Base-by-base conservation (phyloP, 768 basidiomycete genomes). In the Lactarius quietus region DNA sequence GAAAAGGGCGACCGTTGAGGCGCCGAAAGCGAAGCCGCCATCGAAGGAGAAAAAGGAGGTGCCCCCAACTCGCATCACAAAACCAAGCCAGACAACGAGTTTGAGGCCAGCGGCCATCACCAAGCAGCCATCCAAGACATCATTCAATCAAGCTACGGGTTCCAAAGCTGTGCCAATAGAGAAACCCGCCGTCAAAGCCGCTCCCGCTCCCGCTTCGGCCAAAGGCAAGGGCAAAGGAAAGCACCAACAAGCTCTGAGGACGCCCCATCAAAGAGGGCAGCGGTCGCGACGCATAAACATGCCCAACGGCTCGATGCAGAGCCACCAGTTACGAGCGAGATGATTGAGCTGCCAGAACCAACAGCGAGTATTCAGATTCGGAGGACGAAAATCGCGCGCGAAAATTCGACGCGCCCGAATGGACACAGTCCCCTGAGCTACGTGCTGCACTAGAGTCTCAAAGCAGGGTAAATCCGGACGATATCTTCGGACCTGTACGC, bases 291-390 rank as follows among this genome's bases (percentile, higher is more conserved):
- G 48, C 84, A 86, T 31, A 84, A 84, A 28, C 86, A 86, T 72
- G 83, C 87, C 33, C 86, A 89, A 68, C 76, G 89, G 61, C 76
- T 78, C 41, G 73, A 77, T 41, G 72, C 73, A 43, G 82, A 85
- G 12, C 73, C 78, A 3, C 74, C 88, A 62, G 67, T 74, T 23
- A 73, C 86, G 20, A 90, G 87, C 73, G 90, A 94, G 79, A 86
- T 82, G 73, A 92, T 95, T 70, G 94, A 95, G 71, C 80, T 99
- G 20, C 95, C 96, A 0, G 96, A 98, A 54, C 94, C 97, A 90
- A 94, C 71, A 94, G 92, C 77, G 96, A 98, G 72, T 98, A 98
- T 76, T 97, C 95, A 6, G 92, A 95, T 76, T 97, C 95, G 6
- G 96, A 94, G 53, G 93, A 95, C 69, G 94, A 95, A 74, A 86